Evolutionary conservation across 345 rosid genomes (phyloP), one percentile per base, ranked within the genome.

Genomic region (Salix exigua): DNA sequence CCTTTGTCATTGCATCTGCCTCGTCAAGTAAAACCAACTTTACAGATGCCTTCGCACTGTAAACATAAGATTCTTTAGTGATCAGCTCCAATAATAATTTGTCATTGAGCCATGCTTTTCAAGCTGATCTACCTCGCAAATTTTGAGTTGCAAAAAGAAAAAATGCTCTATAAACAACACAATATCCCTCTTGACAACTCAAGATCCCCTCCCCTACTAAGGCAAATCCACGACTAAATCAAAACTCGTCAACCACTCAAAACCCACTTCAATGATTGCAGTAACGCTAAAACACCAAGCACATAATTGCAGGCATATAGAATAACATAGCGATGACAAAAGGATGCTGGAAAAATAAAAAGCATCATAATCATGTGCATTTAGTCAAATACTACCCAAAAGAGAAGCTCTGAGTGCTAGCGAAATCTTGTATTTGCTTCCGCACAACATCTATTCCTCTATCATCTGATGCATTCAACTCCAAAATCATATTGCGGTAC

Each of bases 1-100:
- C 99, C 86, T 95, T 95, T 60, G 99, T 95, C 99, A 95, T 93
- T 68, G 99, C 99, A 88, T 95, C 98, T 71, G 97, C 91, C 85
- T 93, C 98, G 76, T 95, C 98, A 11, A 95, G 94, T 74, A 95
- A 84, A 67, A 95, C 95, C 91, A 95, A 79, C 88, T 95, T 95
- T 48, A 93, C 93, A 25, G 90, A 83, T 69, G 89, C 74, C 86
- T 88, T 93, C 13, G 89, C 88, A 53, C 99, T 91, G 83, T 42
- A 76, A 82, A 76, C 9, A 75, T 63, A 48, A 70, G 71, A 70
- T 68, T 17, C 37, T 25, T 68, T 18, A 35, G 62, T 16, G 68
- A 63, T 73, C 61, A 75, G 46, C 69, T 53, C 51, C 30, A 68
- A 73, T 18, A 19, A 63, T 28, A 50, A 68, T 19, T 67, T 68